Percentiles rank a stretch among this genome's conserved stretches.
Evolutionary conservation across 495 filamentous ascomycete genomes (phyloP).

Genomic region (Podospora sp.): DNA sequence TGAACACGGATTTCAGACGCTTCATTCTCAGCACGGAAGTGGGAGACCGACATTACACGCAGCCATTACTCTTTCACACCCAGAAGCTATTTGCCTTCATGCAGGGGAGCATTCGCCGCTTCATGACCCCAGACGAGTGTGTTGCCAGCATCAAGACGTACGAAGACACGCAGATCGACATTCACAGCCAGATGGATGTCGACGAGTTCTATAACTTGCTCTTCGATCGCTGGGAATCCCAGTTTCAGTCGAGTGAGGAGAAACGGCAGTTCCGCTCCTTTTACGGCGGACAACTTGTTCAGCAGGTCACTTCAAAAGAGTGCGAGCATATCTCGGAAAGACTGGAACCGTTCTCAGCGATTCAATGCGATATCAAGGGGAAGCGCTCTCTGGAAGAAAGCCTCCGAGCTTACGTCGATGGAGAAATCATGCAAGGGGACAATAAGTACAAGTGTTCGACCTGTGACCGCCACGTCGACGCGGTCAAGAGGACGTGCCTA

Average conservation of each 20-base stretch:
- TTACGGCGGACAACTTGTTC: slow-evolving; percentile 88
- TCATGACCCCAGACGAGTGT: slow-evolving; percentile 70
- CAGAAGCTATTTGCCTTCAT: slow-evolving; percentile 81
- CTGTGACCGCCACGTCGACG: slow-evolving; percentile 88
- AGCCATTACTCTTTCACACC: slow-evolving; percentile 73
- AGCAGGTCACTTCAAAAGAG: slow-evolving; percentile 94
- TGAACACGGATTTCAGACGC: slow-evolving; percentile 85
- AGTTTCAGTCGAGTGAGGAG: slow-evolving; percentile 65
- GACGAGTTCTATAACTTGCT: slow-evolving; percentile 96
- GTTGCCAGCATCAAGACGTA: slow-evolving; percentile 79
- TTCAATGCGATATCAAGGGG: slow-evolving; percentile 96
- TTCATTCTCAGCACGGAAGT: slow-evolving; percentile 72
- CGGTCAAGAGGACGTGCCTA: slow-evolving; percentile 89
- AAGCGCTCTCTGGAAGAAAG: slow-evolving; percentile 84
- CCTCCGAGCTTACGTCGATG: slow-evolving; percentile 89
- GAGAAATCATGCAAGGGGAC: slow-evolving; percentile 96
- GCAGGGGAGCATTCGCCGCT: slow-evolving; percentile 77
- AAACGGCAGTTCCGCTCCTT: slow-evolving; percentile 81
- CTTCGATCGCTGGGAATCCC: slow-evolving; percentile 87
- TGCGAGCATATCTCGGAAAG: slow-evolving; percentile 91
- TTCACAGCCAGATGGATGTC: slow-evolving; percentile 92
- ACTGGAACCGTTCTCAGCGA: slow-evolving; percentile 88
- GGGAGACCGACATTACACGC: slow-evolving; percentile 55
- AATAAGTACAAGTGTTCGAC: slow-evolving; percentile 98
- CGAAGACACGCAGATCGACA: slow-evolving; percentile 82